Percentiles rank a stretch among this genome's conserved stretches.
phyloP scores from a whole-genome alignment of 495 filamentous ascomycete genomes.

The Trichoderma parareesei region DNA sequence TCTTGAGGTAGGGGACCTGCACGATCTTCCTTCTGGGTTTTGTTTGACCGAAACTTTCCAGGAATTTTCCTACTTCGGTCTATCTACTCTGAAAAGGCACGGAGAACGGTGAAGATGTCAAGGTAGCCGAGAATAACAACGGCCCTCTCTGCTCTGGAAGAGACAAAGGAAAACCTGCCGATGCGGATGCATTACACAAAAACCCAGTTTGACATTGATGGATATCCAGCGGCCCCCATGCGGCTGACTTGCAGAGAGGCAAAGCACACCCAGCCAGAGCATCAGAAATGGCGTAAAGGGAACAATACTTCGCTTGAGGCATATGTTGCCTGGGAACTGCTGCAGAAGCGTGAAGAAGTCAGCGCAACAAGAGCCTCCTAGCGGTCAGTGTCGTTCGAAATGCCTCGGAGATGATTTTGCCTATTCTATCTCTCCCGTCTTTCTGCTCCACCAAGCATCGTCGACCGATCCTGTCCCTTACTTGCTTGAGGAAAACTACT shows the following conservation, averaged over 20 bases:
- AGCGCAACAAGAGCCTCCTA: neutral
- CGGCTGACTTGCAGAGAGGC: neutral
- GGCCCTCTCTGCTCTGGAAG: no score
- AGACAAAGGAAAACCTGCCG: no score
- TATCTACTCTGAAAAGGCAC: no score
- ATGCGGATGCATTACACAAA: no score
- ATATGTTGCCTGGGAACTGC: neutral
- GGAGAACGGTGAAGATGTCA: no score
- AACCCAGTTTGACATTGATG: no score
- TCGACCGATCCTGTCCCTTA: neutral
- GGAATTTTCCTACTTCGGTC: no score
- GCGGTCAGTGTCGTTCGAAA: neutral
- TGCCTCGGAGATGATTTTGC: neutral
- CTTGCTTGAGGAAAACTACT: neutral
- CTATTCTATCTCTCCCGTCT: neutral
- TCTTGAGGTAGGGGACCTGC: no score
- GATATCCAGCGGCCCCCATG: no score
- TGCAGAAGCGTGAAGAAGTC: slow-evolving; percentile 5
- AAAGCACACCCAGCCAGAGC: neutral
- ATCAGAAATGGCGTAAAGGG: neutral
- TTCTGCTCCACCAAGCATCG: neutral
- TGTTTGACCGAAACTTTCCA: no score
- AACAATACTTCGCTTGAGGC: neutral
- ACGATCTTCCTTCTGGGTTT: no score
- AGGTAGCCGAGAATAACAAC: no score